Evolutionary conservation across 208 protist genomes (phyloP), one percentile per base, ranked within the genome.

Genomic region (Trypanosoma caninum): DNA sequence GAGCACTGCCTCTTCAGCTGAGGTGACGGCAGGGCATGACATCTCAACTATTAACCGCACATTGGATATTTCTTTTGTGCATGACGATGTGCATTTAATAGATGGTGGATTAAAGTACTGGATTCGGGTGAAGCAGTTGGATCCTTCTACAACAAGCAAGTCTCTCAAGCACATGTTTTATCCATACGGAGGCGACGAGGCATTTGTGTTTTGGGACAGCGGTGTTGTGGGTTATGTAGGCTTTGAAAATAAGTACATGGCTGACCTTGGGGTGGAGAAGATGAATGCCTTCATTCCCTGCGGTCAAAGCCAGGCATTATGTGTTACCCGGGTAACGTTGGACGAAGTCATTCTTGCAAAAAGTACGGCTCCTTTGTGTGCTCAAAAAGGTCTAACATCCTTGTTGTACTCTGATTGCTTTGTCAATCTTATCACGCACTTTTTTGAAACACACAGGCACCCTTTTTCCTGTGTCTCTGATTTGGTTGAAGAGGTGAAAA

Each of bases 261-360:
- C 80, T 3, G 69, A 74, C 1, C 65, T 89, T 9, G 84, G 78
- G 2, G 75, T 64, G 7, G 75, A 86, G 57, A 91, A 94, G 69
- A 89, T 91, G 84, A 34, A 91, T 56, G 78, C 65, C n/a, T 91
- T 91, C 59, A 82, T 94, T 37, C 88, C 88, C 16, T 82, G 74
- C 52, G 60, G 76, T 47, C 84, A 91, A 57, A 76, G 78, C 16
- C 79, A 91, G 44, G 72, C 83, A 11, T 70, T 91, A 11, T 18
- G 48, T 13, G 88, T 91, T 40, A 37, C 40, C 18, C 47, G 33
- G 22, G 74, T 77, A 11, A 56, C 73, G 8, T 40, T 82, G 25
- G 82, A 94, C 28, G 74, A 84, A 20, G 84, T 85, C 11, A 18
- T 80, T 25, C 52, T 65, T 18, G 83, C 78, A 0, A 78, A 67